Conservation (phyloP, 768 basidiomycete species). For the Tricholoma sp. region DNA sequence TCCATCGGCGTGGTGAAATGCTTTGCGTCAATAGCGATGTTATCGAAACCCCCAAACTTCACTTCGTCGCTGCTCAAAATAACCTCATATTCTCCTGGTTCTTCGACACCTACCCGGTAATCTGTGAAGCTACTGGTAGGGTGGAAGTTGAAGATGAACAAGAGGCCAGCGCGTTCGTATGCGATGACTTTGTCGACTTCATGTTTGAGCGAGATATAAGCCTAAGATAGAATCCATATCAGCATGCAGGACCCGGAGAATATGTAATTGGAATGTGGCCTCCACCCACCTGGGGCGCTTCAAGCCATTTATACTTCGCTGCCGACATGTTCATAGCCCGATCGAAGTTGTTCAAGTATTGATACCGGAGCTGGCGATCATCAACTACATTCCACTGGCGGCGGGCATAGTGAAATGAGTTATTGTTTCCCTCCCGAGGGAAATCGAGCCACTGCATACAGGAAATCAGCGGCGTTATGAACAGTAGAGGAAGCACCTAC, state of each 20-base stretch:
- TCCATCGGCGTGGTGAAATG: constrained; percentile 81
- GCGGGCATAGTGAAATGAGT: constrained; percentile 95
- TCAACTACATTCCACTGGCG: constrained; percentile 96
- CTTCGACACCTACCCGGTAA: constrained; percentile 89
- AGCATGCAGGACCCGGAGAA: neutral
- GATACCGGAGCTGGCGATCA: constrained; percentile 82
- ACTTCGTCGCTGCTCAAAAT: constrained; percentile 83
- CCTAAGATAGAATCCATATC: constrained; percentile 37
- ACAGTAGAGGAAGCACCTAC: constrained; percentile 32
- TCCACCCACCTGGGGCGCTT: constrained; percentile 69
- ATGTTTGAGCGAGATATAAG: constrained; percentile 91
- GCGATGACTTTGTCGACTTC: constrained; percentile 91
- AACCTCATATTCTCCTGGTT: constrained; percentile 77
- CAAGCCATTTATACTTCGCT: constrained; percentile 78
- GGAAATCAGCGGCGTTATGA: neutral
- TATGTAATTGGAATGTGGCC: constrained; percentile 1
- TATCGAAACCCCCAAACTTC: constrained; percentile 85
- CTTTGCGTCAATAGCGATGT: constrained; percentile 55
- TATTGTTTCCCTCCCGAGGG: constrained; percentile 91
- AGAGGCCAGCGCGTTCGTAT: constrained; percentile 87
- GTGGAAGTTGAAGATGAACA: constrained; percentile 98
- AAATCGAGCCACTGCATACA: constrained; percentile 92
- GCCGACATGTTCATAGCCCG: constrained; percentile 86
- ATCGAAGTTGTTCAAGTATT: constrained; percentile 92
- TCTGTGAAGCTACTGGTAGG: constrained; percentile 86